Percentiles rank a stretch among this genome's conserved stretches.
phyloP scores from a whole-genome alignment of 768 basidiomycete species.

The Russula foetens region DNA sequence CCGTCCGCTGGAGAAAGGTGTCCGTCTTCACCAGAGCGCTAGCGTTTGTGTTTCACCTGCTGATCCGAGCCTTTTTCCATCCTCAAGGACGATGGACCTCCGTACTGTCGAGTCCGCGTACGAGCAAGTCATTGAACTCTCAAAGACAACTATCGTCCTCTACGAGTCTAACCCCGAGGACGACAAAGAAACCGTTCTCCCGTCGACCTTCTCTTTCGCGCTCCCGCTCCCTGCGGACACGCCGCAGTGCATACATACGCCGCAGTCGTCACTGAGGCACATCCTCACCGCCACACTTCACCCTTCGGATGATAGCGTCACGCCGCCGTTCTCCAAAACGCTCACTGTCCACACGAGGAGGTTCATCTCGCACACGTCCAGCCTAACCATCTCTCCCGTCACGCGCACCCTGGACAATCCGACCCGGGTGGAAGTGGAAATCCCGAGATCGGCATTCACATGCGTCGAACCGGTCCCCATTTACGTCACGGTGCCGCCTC shows the following conservation, averaged over 20 bases:
- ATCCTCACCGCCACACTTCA: conserved; percentile 60
- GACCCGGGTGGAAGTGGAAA: conserved; percentile 56
- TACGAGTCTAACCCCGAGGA: conserved; percentile 39
- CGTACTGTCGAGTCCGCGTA: conserved; percentile 59
- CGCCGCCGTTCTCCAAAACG: conserved; percentile 41
- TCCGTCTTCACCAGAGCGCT: conserved; percentile 35
- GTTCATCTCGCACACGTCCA: conserved; percentile 56
- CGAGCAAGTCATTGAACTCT: conserved; percentile 59
- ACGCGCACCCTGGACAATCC: conserved; percentile 52
- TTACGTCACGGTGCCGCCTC: conserved; percentile 75
- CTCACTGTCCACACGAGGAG: conserved; percentile 65
- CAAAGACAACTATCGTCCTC: conserved; percentile 46
- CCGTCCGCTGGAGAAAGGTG: conserved; percentile 59
- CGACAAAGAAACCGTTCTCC: conserved; percentile 34
- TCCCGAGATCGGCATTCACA: conserved; percentile 64
- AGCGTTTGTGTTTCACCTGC: conserved; percentile 7
- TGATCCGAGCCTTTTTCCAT: conserved; percentile 13
- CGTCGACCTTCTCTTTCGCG: conserved; percentile 68
- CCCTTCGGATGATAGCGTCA: conserved; percentile 27
- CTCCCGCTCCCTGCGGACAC: conserved; percentile 73
- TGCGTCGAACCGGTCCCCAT: conserved; percentile 70
- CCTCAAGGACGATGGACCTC: conserved; percentile 50
- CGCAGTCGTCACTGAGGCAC: conserved; percentile 66
- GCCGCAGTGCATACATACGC: conserved; percentile 74
- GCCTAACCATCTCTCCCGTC: conserved; percentile 52